Evolutionary conservation across 495 filamentous ascomycete genomes (phyloP).

Genomic region (Hyphodiscus hymeniophilus): DNA sequence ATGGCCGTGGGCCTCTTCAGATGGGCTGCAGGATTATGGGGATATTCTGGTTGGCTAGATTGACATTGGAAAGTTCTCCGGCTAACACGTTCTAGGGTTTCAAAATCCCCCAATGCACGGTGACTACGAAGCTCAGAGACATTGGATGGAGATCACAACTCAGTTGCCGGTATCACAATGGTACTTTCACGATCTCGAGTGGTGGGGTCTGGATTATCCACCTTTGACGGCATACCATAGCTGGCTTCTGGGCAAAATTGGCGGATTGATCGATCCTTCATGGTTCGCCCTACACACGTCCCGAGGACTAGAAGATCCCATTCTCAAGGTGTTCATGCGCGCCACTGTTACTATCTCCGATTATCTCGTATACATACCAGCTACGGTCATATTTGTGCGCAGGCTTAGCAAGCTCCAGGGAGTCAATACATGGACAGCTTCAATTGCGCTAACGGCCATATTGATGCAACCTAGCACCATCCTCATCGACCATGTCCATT

Average conservation of each 20-base stretch:
- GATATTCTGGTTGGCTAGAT: constrained; percentile 98
- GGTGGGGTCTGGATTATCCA: constrained; percentile 97
- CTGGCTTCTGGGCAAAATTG: constrained; percentile 85
- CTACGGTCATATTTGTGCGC: constrained; percentile 73
- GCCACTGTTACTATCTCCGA: constrained; percentile 84
- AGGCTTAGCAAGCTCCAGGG: constrained; percentile 63
- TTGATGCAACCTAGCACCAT: constrained; percentile 89
- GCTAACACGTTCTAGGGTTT: constrained; percentile 45
- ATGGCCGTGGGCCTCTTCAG: constrained; percentile 89
- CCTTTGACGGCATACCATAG: constrained; percentile 97
- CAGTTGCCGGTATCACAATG: constrained; percentile 85
- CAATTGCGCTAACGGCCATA: constrained; percentile 79
- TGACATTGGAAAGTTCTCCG: constrained; percentile 9
- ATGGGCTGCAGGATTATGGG: constrained; percentile 87
- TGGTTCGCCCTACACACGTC: constrained; percentile 90
- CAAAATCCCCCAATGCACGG: constrained; percentile 84
- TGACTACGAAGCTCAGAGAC: constrained; percentile 93
- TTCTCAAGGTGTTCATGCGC: constrained; percentile 90
- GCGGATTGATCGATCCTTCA: constrained; percentile 61
- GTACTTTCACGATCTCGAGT: constrained; percentile 94
- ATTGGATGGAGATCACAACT: constrained; percentile 97
- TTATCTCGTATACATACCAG: constrained; percentile 81
- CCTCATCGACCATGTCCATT: constrained; percentile 95
- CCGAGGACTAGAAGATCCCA: constrained; percentile 67
- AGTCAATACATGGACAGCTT: constrained; percentile 65